A percentile compares a stretch with the other conserved stretches of the same genome.
These are phyloP conservation scores for Porcisia hertigi DNA, from an alignment of 208 protist genomes.

Conservation along the genomic window DNA sequence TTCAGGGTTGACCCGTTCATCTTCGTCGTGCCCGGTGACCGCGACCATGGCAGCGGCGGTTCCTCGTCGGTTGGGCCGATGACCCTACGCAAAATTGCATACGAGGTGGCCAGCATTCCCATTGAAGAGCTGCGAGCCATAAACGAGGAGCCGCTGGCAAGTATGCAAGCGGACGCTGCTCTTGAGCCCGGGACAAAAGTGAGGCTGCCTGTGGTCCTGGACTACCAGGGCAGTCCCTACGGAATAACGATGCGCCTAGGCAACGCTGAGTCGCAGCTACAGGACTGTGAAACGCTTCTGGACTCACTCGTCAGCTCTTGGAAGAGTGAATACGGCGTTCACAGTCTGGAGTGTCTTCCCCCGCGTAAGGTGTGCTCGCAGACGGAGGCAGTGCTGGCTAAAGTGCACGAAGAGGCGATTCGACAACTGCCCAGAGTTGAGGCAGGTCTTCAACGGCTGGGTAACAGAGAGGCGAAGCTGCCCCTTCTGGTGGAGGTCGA, in stretches of 20 bases:
- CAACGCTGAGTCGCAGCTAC: conserved; percentile 45
- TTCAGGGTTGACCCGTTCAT: conserved; percentile 29
- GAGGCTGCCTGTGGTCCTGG: conserved; percentile 38
- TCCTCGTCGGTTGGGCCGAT: conserved; percentile 2
- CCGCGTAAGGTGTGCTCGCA: conserved; percentile 49
- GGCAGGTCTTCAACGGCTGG: conserved; percentile 28
- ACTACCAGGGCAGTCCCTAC: conserved; percentile 21
- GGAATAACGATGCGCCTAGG: conserved; percentile 53
- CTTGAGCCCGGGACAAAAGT: conserved; percentile 54
- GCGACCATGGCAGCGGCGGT: background rate
- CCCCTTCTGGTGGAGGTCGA: conserved; percentile 66
- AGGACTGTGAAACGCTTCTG: conserved; percentile 35
- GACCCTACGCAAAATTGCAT: conserved; percentile 36
- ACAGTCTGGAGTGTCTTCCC: conserved; percentile 36
- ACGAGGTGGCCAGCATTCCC: conserved; percentile 27
- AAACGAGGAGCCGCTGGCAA: conserved; percentile 46
- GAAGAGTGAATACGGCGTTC: conserved; percentile 16
- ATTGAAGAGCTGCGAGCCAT: conserved; percentile 54
- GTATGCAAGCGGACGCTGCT: conserved; percentile 20
- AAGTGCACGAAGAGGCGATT: conserved; percentile 47
- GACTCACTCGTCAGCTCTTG: conserved; percentile 29
- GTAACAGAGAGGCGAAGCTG: conserved; percentile 36
- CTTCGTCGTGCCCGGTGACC: conserved; percentile 12
- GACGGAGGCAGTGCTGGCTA: conserved; percentile 49
- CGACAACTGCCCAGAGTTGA: conserved; percentile 53